Evolutionary conservation across 2,329 filamentous ascomycete species (phyloP).

Genomic region (Penicillium sp.): DNA sequence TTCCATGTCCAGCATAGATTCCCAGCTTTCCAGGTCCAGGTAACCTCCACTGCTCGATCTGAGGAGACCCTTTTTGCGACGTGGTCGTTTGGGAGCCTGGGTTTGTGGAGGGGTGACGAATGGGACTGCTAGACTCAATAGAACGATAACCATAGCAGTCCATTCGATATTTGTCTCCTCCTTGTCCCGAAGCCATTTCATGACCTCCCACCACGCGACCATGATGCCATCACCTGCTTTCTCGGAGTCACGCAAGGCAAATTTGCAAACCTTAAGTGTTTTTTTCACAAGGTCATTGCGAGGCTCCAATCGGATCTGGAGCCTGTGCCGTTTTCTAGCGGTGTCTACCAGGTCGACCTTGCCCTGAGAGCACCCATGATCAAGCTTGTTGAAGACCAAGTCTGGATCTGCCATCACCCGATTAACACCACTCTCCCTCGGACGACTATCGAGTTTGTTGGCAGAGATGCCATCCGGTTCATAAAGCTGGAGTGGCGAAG

Average conservation of each 20-base stretch:
- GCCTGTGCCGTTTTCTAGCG: constrained; percentile 62
- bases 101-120: constrained; percentile 48
- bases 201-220: constrained; percentile 70
- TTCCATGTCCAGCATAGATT: constrained; percentile 50
- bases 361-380: constrained; percentile 59
- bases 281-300: constrained; percentile 61
- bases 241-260: constrained; percentile 60
- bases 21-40: constrained; percentile 48
- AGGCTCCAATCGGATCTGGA: constrained; percentile 67
- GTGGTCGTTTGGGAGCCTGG: constrained; percentile 34
- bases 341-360: constrained; percentile 66
- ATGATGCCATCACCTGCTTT: constrained; percentile 60
- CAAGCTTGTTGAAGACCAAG: constrained; percentile 51
- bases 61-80: constrained; percentile 45
- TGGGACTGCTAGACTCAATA: constrained; percentile 64
- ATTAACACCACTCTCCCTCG: constrained; percentile 54
- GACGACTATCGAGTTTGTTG: constrained; percentile 49
- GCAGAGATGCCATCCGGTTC: constrained; percentile 62
- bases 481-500: constrained; percentile 56
- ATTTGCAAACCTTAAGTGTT: constrained; percentile 62
- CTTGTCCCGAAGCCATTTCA: constrained; percentile 64
- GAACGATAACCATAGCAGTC: constrained; percentile 64
- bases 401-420: constrained; percentile 47
- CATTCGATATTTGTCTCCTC: constrained; percentile 61
- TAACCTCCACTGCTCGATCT: constrained; percentile 52